A percentile compares a stretch with the other conserved stretches of the same genome.
phyloP scores from a whole-genome alignment of 2,329 filamentous ascomycete species.

The Alternaria sp. region DNA sequence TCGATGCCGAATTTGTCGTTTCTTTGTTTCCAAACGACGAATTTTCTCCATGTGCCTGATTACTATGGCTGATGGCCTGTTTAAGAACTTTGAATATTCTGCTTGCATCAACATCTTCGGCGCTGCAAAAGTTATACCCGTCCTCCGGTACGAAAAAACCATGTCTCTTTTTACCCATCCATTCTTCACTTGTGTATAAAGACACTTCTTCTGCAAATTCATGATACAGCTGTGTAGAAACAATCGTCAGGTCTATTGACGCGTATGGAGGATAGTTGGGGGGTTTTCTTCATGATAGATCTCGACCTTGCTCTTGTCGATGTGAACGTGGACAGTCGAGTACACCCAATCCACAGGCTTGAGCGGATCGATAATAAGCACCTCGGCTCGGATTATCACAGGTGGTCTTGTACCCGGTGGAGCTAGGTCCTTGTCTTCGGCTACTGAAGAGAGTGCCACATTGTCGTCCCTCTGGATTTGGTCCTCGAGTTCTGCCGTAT shows the following conservation, averaged over 20 bases:
- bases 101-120: constrained; percentile 4
- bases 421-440: not conserved
- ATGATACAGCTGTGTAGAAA: too few relatives aligned
- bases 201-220: not conserved
- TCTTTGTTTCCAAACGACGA: not conserved
- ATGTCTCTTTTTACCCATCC: not conserved
- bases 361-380: constrained; percentile 9
- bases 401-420: not conserved
- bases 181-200: not conserved
- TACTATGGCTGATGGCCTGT: not conserved
- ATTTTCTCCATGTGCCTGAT: not conserved
- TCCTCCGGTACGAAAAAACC: too few relatives aligned
- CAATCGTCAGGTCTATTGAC: not conserved
- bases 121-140: constrained; percentile 10
- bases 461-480: not conserved
- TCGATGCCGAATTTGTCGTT: not conserved
- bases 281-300: not conserved
- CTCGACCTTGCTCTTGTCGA: not conserved
- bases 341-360: not conserved
- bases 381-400: constrained; percentile 22
- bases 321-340: not conserved
- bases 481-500: not conserved
- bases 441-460: not conserved
- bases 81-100: constrained; percentile 17
- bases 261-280: not conserved